Base-by-base conservation (phyloP, 192 early-diverging fungal genomes). In the Entomortierella lignicola region DNA sequence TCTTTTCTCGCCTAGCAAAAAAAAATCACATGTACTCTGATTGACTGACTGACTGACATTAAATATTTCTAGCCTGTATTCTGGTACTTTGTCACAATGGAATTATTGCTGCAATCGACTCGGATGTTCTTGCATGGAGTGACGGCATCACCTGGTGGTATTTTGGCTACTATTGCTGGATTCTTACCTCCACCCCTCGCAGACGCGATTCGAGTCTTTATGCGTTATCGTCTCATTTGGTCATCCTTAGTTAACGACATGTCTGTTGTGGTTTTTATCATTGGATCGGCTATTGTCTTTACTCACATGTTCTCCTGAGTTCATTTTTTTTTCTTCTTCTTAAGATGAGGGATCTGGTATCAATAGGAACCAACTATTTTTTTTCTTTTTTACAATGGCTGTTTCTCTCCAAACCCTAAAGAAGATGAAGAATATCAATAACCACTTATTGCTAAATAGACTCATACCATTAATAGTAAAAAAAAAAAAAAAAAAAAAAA, bases 191-290 rank as follows among this genome's bases (percentile, higher is more conserved):
- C 81, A 55, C 87, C 87, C 17, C 79, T 89, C 48, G 72, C 81
- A 23, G 80, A 84, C 43, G 68, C 71, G 8, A 66, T 85, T 37
- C 70, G 72, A 10, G 54, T 87, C 54, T 82, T 85, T 63, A 65
- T 87, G 71, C 86, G 85, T 25, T 89, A 89, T 50, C 77, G 82
- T 8, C 58, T 85, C 20, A 84, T 89, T 55, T 89, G 87, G 87
- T 72, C 83, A 12, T 85, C 83, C 7, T 60, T 89, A 17, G 86
- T 83, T n/a, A 83, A 81, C 37, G 87, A 89, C 64, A 56, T 81
- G n/a, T 82, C 73, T 23, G 70, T 87, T 1, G 48, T 89, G 3
- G 74, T 87, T 8, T 89, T 87, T 37, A 74, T 87, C 23, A 60
- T 89, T 47, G 85, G 87, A 23, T 32, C 80, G 21, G 79, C 82